phyloP scores from a whole-genome alignment of 1,139 yeast species.

The Suhomyces atakaporum region DNA sequence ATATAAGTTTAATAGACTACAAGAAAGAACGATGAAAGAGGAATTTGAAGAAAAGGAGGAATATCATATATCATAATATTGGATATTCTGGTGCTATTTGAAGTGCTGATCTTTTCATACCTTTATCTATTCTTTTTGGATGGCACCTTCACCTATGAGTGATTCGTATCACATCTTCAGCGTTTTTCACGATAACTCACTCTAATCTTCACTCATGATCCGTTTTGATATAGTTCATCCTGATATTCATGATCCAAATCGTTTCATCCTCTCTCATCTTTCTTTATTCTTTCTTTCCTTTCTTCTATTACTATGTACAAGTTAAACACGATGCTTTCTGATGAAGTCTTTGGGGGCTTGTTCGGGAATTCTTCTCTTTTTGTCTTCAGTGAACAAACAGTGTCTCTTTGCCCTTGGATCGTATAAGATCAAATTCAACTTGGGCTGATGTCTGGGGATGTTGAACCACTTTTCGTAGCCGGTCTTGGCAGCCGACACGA shows the following conservation, averaged over 20 bases:
- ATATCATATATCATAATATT: not conserved
- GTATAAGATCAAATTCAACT: conserved; percentile 80
- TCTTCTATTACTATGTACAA: conserved; percentile 12
- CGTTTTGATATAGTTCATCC: not conserved
- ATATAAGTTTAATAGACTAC: too few relatives aligned
- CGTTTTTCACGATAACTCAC: too few relatives aligned
- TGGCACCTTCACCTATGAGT: too few relatives aligned
- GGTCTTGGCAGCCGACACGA: conserved; percentile 67
- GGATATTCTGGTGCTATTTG: too few relatives aligned
- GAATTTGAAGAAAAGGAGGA: not conserved
- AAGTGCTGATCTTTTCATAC: too few relatives aligned
- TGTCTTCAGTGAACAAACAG: conserved; percentile 84
- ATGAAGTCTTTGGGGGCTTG: conserved; percentile 59
- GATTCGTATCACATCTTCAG: too few relatives aligned
- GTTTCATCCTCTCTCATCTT: not conserved
- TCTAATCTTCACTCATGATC: too few relatives aligned
- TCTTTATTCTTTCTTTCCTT: not conserved
- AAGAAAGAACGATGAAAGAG: not conserved
- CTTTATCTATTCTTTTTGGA: too few relatives aligned
- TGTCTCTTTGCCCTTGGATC: conserved; percentile 77
- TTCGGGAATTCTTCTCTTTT: conserved; percentile 78
- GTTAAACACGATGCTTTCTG: conserved; percentile 40
- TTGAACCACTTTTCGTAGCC: conserved; percentile 81
- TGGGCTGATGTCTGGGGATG: conserved; percentile 79
- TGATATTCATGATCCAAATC: not conserved